Base-by-base conservation (phyloP, 2,329 filamentous ascomycete species). In the Elsinoe arachidis region DNA sequence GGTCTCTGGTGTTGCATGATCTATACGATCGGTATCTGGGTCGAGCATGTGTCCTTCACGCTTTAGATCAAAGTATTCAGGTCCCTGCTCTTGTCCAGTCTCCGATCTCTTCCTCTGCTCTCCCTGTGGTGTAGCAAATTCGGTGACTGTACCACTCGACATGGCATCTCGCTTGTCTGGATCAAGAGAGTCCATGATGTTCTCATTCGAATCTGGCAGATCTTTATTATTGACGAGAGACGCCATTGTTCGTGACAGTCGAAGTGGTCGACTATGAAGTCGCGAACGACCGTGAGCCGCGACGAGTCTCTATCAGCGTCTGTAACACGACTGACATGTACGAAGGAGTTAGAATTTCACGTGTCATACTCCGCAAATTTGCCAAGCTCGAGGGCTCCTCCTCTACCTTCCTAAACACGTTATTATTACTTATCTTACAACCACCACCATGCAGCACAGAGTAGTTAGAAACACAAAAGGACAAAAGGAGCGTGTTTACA, bases 1-100 rank as follows among this genome's bases (percentile, higher is more conserved):
- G 15, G 49, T 11, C 9, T 39, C 23, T 2, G 49, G 49, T 6
- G 49, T 35, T 11, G 49, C 49, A 39, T 53, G 19, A 34, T 53
- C 49, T 26, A 21, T 21, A 19, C 49, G 26, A 12, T 39, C 49
- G 11, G 49, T 53, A 14, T 37, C 35, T 21, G 49, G 49, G 19
- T 53, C 49, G 5, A 53, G 49, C 34, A 39, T 23, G 9, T 53
- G 39, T 14, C 49, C 49, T 39, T 53, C 38, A 19, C 38, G 49
- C 35, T 37, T 39, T 15, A 38, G 34, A 26, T 39, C 34, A 21
- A 53, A 53, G 19, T 53, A 53, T 30, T 53, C 49, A 11, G 49
- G 33, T 39, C 49, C 49, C 19, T 53, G 49, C 34, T 53, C 49
- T 53, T 53, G 49, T 21, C 5, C 14, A 3, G 49, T 53, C 49